phyloP scores from a whole-genome alignment of 345 rosid species.

The Gossypioides kirkii region DNA sequence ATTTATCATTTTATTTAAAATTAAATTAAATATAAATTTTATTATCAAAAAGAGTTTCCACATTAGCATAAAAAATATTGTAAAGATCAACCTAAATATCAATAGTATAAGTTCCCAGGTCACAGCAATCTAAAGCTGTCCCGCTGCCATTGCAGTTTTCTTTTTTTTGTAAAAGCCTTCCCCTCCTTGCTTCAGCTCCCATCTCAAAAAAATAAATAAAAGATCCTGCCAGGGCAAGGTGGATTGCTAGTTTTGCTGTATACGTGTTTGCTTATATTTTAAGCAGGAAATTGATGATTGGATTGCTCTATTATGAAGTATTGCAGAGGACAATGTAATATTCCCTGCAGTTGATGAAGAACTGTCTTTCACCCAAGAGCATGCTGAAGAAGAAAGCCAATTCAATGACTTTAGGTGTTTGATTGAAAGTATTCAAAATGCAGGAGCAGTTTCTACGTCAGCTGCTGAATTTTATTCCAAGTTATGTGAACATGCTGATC shows the following conservation, averaged over 20 bases:
- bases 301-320: conserved; percentile 33
- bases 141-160: too few relatives aligned
- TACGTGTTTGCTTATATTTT: background rate
- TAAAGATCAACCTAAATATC: background rate
- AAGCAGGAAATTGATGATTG: background rate
- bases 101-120: background rate
- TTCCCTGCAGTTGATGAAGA: conserved; percentile 84
- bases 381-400: conserved; percentile 79
- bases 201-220: background rate
- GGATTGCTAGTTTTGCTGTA: background rate
- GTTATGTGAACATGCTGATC: conserved; percentile 83
- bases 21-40: background rate
- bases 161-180: background rate
- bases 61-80: background rate
- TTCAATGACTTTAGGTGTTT: conserved; percentile 68
- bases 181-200: background rate
- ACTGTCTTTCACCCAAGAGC: conserved; percentile 68
- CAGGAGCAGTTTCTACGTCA: conserved; percentile 68
- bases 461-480: conserved; percentile 64
- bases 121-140: background rate
- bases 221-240: background rate
- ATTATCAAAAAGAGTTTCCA: background rate
- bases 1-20: background rate
- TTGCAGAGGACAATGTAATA: conserved; percentile 89
- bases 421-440: conserved; percentile 70